Conservation (phyloP, 768 basidiomycete species). For the Daedaleopsis sinensis region DNA sequence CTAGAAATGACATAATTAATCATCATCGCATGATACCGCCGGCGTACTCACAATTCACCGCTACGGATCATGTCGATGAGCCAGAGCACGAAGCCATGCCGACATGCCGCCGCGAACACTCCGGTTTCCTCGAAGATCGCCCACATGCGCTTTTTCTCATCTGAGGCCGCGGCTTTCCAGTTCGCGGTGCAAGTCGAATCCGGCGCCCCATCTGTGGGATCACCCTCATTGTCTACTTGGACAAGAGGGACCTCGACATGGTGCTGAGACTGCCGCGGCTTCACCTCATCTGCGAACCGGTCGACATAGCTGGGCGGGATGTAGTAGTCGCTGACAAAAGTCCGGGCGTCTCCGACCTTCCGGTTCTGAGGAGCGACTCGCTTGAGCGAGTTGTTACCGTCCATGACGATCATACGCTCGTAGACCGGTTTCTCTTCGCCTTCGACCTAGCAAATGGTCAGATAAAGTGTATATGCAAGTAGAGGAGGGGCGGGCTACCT, state of each 20-base stretch:
- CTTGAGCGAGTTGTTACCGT: constrained; percentile 26
- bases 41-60: constrained; percentile 25
- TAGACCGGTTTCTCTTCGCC: constrained; percentile 34
- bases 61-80: constrained; percentile 22
- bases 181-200: constrained; percentile 31
- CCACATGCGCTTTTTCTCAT: constrained; percentile 38
- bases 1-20: constrained; percentile 9
- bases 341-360: constrained; percentile 22
- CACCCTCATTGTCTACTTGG: constrained; percentile 27
- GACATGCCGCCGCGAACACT: constrained; percentile 33
- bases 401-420: constrained; percentile 10
- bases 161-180: constrained; percentile 35
- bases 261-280: constrained; percentile 14
- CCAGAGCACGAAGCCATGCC: constrained; percentile 25
- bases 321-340: constrained; percentile 31
- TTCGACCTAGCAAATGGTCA: constrained; percentile 24
- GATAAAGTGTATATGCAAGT: background rate
- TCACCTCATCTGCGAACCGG: constrained; percentile 35
- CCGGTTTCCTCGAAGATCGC: constrained; percentile 39
- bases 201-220: constrained; percentile 23
- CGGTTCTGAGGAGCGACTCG: constrained; percentile 28
- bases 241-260: constrained; percentile 11
- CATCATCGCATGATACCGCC: too few relatives aligned
- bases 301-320: constrained; percentile 32
- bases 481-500: constrained; percentile 25